Evolutionary conservation across 306 rosid genomes (phyloP), one percentile per base, ranked within the genome.

Genomic region (Quercus agrifolia): DNA sequence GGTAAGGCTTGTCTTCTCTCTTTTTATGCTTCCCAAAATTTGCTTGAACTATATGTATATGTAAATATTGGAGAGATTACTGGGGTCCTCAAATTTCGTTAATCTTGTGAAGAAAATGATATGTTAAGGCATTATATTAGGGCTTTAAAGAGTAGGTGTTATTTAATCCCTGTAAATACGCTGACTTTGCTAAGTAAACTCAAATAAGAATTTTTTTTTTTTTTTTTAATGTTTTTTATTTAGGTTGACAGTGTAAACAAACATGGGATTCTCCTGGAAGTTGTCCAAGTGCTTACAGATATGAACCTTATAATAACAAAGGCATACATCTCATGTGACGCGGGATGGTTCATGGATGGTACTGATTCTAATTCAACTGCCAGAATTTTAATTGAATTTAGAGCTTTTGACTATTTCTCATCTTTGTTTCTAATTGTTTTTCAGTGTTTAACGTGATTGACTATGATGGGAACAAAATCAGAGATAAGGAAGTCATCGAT

Each of bases 271-370:
- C 97, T 93, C 33, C 79, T 95, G 63, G 96, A 91, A 73, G 97
- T 95, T 61, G 97, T 95, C 62, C 97, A 92, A 89, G 99, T 92
- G 41, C 90, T 95, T 66, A 82, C 97, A 17, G 98, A 95, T 81
- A 88, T 90, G 87, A 93, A 95, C 84, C 93, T 95, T 62, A 79
- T 87, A 67, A 91, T 95, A 67, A 88, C 63, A 41, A 93, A 95
- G 85, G 98, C 99, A 4, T 91, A 90, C 78, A 93, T 95, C 72
- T 95, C 97, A 69, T 93, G 96, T 81, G 99, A 95, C 79, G 99
- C 94, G 51, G 91, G 91, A 49, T 93, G 98, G 98, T 95, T 91
- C 87, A 95, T 95, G 99, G 99, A 95, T 82, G 99, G 99, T 93
- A 85, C 76, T 66, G 71, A 79, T 81, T 78, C 71, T 78, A 70